phyloP scores from a whole-genome alignment of 306 rosid genomes.

The Sesbania bispinosa region DNA sequence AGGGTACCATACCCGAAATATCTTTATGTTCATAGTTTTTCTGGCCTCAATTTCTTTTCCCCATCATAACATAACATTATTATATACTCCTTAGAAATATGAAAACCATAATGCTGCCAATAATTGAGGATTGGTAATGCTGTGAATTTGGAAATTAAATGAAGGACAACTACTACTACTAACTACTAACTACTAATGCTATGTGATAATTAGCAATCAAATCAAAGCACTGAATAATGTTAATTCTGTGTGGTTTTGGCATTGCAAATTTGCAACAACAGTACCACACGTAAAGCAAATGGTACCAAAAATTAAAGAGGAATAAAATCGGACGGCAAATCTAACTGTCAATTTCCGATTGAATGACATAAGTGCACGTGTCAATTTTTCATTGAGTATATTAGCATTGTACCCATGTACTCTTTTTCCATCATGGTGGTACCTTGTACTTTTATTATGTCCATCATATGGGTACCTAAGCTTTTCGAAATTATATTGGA shows the following conservation, averaged over 20 bases:
- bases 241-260: no score
- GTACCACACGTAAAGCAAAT: no score
- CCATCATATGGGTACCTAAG: no score
- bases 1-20: no score
- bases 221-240: no score
- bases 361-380: conserved; percentile 20
- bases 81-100: not conserved
- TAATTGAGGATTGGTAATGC: no score
- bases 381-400: conserved; percentile 2
- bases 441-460: conserved; percentile 23
- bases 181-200: no score
- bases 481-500: no score
- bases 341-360: not conserved
- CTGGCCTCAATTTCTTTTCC: not conserved
- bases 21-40: no score
- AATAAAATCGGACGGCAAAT: not conserved
- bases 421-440: conserved; percentile 15
- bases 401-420: conserved; percentile 26
- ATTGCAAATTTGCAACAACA: not conserved
- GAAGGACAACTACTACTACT: no score
- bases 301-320: not conserved
- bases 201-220: no score
- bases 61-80: not conserved
- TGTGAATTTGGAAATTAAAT: no score
- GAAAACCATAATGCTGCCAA: not conserved